Percentiles rank a stretch among this genome's conserved stretches.
phyloP scores from a whole-genome alignment of 352 stramenopile species.

The Phytophthora meadii region DNA sequence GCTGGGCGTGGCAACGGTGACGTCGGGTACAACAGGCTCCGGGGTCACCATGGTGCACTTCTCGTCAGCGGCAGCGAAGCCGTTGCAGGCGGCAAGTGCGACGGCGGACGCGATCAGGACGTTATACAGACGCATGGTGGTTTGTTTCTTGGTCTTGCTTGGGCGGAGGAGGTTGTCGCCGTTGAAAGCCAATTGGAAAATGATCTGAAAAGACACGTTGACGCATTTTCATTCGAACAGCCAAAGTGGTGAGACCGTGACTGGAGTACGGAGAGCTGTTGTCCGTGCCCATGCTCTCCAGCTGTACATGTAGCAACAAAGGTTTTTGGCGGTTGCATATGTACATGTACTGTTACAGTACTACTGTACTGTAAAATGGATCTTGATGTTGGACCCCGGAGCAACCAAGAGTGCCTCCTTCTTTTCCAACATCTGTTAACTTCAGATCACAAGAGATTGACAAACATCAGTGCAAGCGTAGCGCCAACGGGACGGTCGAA shows the following conservation, averaged over 20 bases:
- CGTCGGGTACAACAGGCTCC: neutral
- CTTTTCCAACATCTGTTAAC: conserved; percentile 1
- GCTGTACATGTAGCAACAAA: neutral
- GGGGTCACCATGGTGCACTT: conserved; percentile 12
- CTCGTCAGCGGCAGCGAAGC: conserved; percentile 3
- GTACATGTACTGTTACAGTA: too few species aligned
- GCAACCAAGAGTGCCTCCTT: conserved; percentile 6
- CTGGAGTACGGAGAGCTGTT: neutral
- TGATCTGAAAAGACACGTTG: neutral
- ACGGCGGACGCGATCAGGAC: conserved; percentile 7
- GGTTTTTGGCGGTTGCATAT: neutral
- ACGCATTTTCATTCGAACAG: conserved; percentile 5
- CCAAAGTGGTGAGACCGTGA: neutral
- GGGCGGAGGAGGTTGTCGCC: neutral
- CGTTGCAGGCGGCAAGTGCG: conserved; percentile 9
- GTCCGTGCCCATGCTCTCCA: conserved; percentile 1
- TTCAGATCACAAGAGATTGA: conserved; percentile 10
- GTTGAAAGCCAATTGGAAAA: conserved; percentile 11
- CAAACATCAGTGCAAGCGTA: conserved; percentile 4
- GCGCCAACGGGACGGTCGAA: neutral
- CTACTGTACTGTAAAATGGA: too few species aligned
- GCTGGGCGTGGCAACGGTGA: neutral
- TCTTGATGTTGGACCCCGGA: too few species aligned
- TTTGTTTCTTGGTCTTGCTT: conserved; percentile 10
- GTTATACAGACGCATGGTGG: conserved; percentile 15